These are phyloP conservation scores for Fusarium sacchari DNA, from an alignment of 2,329 filamentous ascomycete species.

Conservation along the genomic window DNA sequence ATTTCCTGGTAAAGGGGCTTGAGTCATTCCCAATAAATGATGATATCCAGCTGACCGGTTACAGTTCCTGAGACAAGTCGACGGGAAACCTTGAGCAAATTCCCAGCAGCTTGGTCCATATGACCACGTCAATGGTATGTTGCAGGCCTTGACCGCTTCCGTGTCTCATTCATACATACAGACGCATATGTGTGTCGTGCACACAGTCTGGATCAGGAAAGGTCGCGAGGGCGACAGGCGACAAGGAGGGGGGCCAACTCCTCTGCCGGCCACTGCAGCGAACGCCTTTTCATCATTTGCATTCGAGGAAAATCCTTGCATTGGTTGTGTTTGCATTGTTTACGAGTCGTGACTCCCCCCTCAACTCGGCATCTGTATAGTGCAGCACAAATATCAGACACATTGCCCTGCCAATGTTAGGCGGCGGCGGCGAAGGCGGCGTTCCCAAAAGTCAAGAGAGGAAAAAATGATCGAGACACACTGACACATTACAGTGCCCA, in stretches of 20 bases:
- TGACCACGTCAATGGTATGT: slow-evolving; percentile 29
- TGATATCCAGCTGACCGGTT: slow-evolving; percentile 32
- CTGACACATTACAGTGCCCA: neutral
- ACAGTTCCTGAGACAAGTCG: slow-evolving; percentile 33
- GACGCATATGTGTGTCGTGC: slow-evolving; percentile 20
- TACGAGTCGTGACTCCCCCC: slow-evolving; percentile 8
- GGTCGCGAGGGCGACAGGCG: slow-evolving; percentile 12
- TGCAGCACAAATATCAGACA: slow-evolving; percentile 1
- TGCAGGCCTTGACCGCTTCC: slow-evolving; percentile 26
- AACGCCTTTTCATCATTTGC: slow-evolving; percentile 28
- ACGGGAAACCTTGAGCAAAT: slow-evolving; percentile 2
- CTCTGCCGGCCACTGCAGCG: slow-evolving; percentile 15
- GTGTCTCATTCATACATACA: slow-evolving; percentile 21
- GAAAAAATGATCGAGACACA: slow-evolving; percentile 9
- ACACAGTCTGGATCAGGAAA: slow-evolving; percentile 12
- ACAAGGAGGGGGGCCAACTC: slow-evolving; percentile 7
- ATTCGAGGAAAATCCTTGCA: slow-evolving; percentile 15
- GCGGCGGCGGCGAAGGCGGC: slow-evolving; percentile 14
- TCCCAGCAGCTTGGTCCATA: slow-evolving; percentile 38
- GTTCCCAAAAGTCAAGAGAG: slow-evolving; percentile 3
- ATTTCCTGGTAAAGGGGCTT: slow-evolving; percentile 11
- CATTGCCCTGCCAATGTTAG: slow-evolving; percentile 17
- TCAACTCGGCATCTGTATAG: slow-evolving; percentile 1
- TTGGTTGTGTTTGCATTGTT: slow-evolving; percentile 15
- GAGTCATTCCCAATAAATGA: slow-evolving; percentile 21